Evolutionary conservation across 352 stramenopile species (phyloP).

Genomic region (Globisporangium alternatum): DNA sequence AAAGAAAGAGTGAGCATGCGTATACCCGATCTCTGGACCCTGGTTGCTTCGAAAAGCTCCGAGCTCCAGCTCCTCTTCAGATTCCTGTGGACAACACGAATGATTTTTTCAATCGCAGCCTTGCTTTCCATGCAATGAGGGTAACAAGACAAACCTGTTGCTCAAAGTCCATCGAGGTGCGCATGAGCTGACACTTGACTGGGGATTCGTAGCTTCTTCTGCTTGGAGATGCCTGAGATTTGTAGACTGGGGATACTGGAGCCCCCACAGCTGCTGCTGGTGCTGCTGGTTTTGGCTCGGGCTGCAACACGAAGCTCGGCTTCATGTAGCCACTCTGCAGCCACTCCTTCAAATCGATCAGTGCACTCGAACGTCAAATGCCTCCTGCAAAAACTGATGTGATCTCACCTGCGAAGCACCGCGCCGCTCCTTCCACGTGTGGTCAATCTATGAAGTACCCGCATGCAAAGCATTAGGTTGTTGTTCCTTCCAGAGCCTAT

Average conservation of each 20-base stretch:
- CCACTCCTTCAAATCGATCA: background rate
- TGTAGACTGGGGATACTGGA: background rate
- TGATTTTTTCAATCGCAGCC: background rate
- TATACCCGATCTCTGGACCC: constrained; percentile 9
- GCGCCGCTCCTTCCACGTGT: constrained; percentile 22
- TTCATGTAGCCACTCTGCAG: constrained; percentile 28
- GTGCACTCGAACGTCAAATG: background rate
- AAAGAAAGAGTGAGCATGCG: background rate
- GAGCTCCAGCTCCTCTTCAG: constrained; percentile 11
- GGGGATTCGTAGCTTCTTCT: constrained; percentile 2
- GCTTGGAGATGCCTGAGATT: background rate
- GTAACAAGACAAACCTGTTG: background rate
- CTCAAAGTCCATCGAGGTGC: background rate
- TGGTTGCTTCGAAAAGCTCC: background rate
- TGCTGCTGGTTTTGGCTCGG: constrained; percentile 13
- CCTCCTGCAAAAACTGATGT: too few relatives aligned
- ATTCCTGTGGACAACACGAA: background rate
- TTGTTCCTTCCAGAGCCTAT: too few relatives aligned
- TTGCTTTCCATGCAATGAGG: background rate
- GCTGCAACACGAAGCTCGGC: constrained; percentile 32
- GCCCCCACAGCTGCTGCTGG: background rate
- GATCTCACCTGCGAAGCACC: constrained; percentile 14
- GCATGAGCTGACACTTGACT: background rate
- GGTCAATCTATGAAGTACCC: constrained; percentile 9
- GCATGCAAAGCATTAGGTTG: constrained; percentile 1